Conservation (phyloP, 2,329 filamentous ascomycete species). For the Aspergillus sp. region DNA sequence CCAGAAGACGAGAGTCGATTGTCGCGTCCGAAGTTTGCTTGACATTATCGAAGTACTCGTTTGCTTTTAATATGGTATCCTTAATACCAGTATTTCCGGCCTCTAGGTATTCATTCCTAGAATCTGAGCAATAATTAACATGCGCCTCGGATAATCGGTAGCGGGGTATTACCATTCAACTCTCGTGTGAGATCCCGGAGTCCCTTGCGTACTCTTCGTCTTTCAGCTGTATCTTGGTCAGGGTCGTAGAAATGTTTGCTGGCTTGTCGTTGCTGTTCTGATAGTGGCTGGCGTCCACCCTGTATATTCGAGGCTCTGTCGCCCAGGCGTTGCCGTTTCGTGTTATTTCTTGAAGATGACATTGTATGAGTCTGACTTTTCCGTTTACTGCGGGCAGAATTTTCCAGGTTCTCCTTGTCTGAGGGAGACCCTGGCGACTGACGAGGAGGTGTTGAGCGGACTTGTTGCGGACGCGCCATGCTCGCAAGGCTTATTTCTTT, state of each 20-base stretch:
- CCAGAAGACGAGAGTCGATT: constrained; percentile 82
- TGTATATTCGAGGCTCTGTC: constrained; percentile 31
- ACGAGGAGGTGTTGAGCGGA: constrained; percentile 17
- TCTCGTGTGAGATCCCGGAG: constrained; percentile 66
- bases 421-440: constrained; percentile 42
- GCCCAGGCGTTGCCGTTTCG: constrained; percentile 48
- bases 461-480: constrained; percentile 28
- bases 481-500: constrained; percentile 20
- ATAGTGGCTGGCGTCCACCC: constrained; percentile 21
- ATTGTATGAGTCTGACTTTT: constrained; percentile 43
- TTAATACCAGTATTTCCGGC: constrained; percentile 64
- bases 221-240: constrained; percentile 73
- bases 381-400: constrained; percentile 36
- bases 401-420: constrained; percentile 50
- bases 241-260: constrained; percentile 70
- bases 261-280: constrained; percentile 29
- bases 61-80: constrained; percentile 65
- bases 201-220: constrained; percentile 67
- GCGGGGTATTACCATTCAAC: constrained; percentile 52
- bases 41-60: constrained; percentile 65
- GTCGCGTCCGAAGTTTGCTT: constrained; percentile 89
- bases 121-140: constrained; percentile 51
- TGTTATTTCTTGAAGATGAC: constrained; percentile 30
- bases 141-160: background rate
- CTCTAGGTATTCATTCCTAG: constrained; percentile 68